Evolutionary conservation across 306 rosid species (phyloP), one percentile per base, ranked within the genome.

Genomic region (Cicer yamashitae): DNA sequence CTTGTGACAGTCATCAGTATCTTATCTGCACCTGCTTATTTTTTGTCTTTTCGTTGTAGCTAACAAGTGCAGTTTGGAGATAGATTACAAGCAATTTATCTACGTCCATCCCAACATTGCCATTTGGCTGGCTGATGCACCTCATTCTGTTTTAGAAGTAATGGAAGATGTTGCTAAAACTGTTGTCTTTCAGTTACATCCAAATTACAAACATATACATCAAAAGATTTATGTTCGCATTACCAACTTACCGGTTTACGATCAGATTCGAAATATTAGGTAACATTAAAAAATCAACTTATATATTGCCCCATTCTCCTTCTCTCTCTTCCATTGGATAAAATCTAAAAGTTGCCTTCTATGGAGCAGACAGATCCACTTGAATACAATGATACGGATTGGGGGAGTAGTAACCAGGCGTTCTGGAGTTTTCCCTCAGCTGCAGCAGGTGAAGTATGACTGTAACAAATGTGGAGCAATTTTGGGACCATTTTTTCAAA

Each of bases 321-420:
- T 22, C 67, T 38, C 20, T 30, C 65, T 22, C 38, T 75, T 67
- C 22, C 47, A 43, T 41, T 61, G 17, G 44, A 47, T 60, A 9
- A 34, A 25, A 30, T 44, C 60, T 75, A 70, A 77, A 10, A 12
- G 52, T 53, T 77, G 44, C 8, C 12, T 20, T 77, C 46, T 63
- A 53, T 59, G 58, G 78, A 51, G 83, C 93, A 94, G 99, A 79
- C 99, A 92, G 79, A 90, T 94, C 63, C 99, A 94, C 85, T 82
- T 94, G 89, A 94, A 94, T 85, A 94, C 99, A 69, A 94, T 94
- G 99, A 88, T 94, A 72, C 99, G 99, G 48, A 94, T 94, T 38
- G 99, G 99, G 70, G 99, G 99, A 48, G 99, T 94, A 66, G 99
- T 94, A 63, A 94, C 99, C 17, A 85, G 99, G 15, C 97, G 99